Evolutionary conservation across 2,329 filamentous ascomycete genomes (phyloP).

Genomic region (Claviceps fusiformis): DNA sequence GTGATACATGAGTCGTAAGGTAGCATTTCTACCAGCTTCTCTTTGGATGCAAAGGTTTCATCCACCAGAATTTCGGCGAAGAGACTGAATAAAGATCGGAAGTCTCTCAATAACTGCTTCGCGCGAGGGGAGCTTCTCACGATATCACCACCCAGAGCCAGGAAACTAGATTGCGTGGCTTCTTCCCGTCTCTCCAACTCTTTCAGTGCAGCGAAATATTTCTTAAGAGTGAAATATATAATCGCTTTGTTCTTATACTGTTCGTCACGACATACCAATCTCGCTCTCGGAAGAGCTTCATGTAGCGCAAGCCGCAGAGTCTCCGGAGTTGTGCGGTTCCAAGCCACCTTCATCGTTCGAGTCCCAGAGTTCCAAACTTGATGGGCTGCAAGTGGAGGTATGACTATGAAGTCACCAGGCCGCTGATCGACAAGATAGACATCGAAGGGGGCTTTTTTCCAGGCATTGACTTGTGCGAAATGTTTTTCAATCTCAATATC

Average conservation of each 20-base stretch:
- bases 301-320: conserved; percentile 75
- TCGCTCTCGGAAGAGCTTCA: conserved; percentile 77
- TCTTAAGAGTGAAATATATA: conserved; percentile 72
- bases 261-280: conserved; percentile 88
- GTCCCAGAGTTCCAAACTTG: conserved; percentile 98
- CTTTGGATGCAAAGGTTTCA: conserved; percentile 68
- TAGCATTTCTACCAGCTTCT: conserved; percentile 60
- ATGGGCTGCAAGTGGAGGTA: conserved; percentile 85
- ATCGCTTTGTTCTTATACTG: conserved; percentile 99
- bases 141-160: conserved; percentile 35
- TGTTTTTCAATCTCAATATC: conserved; percentile 96
- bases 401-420: conserved; percentile 81
- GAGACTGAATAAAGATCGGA: conserved; percentile 63
- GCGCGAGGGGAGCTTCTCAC: conserved; percentile 31
- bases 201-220: conserved; percentile 54
- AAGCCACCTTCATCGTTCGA: conserved; percentile 91
- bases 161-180: conserved; percentile 29
- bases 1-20: conserved; percentile 84
- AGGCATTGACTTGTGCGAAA: conserved; percentile 89
- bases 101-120: conserved; percentile 67
- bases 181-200: conserved; percentile 37
- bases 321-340: conserved; percentile 90
- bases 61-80: conserved; percentile 70
- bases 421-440: conserved; percentile 88
- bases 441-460: conserved; percentile 87